Conservation (phyloP, 352 stramenopile species). For the Pythium dissimile region DNA sequence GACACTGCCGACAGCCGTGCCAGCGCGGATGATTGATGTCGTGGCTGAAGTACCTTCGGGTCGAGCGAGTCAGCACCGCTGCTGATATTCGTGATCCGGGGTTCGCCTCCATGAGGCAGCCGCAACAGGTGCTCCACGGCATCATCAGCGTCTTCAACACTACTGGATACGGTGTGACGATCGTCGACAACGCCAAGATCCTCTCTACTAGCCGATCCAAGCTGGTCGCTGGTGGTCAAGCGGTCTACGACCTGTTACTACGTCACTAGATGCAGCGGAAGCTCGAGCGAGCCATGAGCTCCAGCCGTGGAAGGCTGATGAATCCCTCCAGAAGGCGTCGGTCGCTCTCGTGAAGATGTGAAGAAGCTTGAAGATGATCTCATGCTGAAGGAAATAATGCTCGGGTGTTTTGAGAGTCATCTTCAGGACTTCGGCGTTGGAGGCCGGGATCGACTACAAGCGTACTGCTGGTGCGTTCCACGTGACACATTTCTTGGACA, state of each 20-base stretch:
- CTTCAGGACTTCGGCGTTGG: neutral
- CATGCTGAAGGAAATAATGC: neutral
- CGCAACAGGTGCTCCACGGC: neutral
- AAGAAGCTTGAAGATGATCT: neutral
- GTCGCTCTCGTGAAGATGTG: neutral
- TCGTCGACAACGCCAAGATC: neutral
- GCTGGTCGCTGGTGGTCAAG: neutral
- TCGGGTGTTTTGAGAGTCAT: neutral
- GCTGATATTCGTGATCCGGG: conserved; percentile 3
- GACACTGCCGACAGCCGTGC: neutral
- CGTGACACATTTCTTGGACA: conserved; percentile 7
- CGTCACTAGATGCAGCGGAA: neutral
- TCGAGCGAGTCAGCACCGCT: neutral
- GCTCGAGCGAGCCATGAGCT: neutral
- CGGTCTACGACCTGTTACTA: conserved; percentile 11
- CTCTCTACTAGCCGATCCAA: neutral
- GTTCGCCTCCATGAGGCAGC: neutral
- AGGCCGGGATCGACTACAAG: neutral
- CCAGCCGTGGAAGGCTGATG: neutral
- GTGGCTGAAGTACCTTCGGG: neutral
- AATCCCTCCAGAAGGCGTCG: neutral
- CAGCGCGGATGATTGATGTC: neutral
- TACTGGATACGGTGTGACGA: conserved; percentile 1
- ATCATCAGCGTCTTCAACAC: conserved; percentile 13
- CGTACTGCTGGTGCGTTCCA: neutral